phyloP scores from a whole-genome alignment of 2,329 filamentous ascomycete species.

The Neofusicoccum kwambonambiense region DNA sequence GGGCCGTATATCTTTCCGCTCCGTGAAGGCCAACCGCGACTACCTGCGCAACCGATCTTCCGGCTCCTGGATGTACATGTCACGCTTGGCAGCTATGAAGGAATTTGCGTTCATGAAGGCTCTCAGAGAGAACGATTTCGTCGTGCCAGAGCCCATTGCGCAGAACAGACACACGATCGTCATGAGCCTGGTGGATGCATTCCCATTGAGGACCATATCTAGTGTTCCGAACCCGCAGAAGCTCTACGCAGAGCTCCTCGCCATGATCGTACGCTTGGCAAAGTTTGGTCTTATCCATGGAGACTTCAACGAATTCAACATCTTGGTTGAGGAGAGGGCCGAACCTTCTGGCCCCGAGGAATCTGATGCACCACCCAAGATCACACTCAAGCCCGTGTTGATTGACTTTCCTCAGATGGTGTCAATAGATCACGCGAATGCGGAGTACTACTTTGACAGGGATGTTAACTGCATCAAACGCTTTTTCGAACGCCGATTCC shows the following conservation, averaged over 20 bases:
- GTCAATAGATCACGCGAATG: constrained; percentile 89
- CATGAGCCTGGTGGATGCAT: constrained; percentile 91
- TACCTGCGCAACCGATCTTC: constrained; percentile 80
- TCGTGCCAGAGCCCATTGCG: constrained; percentile 81
- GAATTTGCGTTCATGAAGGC: constrained; percentile 94
- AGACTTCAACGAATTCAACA: constrained; percentile 99
- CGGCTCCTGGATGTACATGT: constrained; percentile 98
- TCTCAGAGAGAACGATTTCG: constrained; percentile 78
- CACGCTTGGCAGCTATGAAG: constrained; percentile 84
- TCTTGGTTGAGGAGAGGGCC: constrained; percentile 77
- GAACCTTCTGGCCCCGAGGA: constrained; percentile 9
- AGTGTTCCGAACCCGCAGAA: constrained; percentile 76
- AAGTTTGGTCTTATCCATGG: constrained; percentile 90
- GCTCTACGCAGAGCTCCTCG: constrained; percentile 91
- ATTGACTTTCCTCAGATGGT: constrained; percentile 99
- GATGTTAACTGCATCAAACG: constrained; percentile 94
- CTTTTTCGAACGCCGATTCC: constrained; percentile 86
- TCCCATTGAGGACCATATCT: constrained; percentile 85
- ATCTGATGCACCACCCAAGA: constrained; percentile 23
- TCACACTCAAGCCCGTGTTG: constrained; percentile 72
- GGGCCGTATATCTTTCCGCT: constrained; percentile 93
- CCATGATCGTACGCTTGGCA: constrained; percentile 79
- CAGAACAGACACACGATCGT: constrained; percentile 95
- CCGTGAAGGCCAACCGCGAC: constrained; percentile 92
- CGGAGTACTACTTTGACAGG: constrained; percentile 95